Evolutionary conservation across 2,329 filamentous ascomycete species (phyloP), one percentile per base, ranked within the genome.

Genomic region (Ophiostoma sp.): DNA sequence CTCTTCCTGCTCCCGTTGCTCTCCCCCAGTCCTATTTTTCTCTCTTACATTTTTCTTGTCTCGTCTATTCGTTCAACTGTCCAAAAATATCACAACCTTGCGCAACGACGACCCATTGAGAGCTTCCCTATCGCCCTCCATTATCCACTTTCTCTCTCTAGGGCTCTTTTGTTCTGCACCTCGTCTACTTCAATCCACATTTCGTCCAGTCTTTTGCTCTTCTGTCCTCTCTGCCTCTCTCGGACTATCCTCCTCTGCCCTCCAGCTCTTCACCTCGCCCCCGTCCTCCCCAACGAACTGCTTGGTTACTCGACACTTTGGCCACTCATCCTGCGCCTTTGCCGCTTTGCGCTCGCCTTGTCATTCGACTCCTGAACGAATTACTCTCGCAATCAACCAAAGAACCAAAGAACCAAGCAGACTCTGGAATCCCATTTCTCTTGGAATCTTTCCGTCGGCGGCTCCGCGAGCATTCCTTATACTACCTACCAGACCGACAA

Each of bases 51-150:
- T 55, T n/a, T 55, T 22, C 25, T 69, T 36, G 28, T 25, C 28
- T 59, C 48, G n/a, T 59, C 52, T 50, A 50, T n/a, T 50, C 63
- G 25, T 33, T 22, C 25, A 9, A 11, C 64, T 19, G 42, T 33
- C 19, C 42, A 64, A 50, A 50, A 68, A 5, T 19, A 66, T 68
- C 64, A 68, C 64, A 68, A 42, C 64, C 64, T 68, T 68, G 64
- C 42, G 12, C 64, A 68, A 68, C 64, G 28, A 48, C 64, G 42
- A n/a, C 64, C 19, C 17, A 31, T 19, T 19, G 15, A 33, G 39
- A 48, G 42, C 64, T 68, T 12, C 42, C 42, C 64, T 19, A 50
- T 68, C 22, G 25, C 42, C 28, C 42, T 48, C 42, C n/a, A 68
- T 36, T 33, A 68, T 36, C 45, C 42, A 22, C 66, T 6, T 36